These are phyloP conservation scores for Fomitopsis palustris DNA, from an alignment of 1,284 basidiomycete genomes.

Conservation along the genomic window DNA sequence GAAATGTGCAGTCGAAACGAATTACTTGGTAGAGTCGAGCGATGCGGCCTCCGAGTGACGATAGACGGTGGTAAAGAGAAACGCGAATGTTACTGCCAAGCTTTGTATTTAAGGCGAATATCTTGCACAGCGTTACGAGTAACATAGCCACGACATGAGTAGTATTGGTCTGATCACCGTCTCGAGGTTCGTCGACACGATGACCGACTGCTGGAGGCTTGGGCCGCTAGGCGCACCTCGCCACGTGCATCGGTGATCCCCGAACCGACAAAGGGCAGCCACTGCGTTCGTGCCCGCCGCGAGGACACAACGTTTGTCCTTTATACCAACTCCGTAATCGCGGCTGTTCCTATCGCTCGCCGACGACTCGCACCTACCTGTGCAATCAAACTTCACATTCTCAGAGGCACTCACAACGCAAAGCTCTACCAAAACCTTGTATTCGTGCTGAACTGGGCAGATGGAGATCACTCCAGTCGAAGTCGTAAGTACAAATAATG, in stretches of 20 bases:
- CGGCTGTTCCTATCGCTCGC: background rate
- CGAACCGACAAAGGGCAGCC: background rate
- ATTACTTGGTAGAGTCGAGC: too few relatives aligned
- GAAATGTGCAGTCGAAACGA: too few relatives aligned
- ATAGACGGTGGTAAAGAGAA: too few relatives aligned
- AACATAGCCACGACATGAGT: too few relatives aligned
- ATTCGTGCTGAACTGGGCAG: slow-evolving; percentile 13
- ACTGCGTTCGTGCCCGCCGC: background rate
- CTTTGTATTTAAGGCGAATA: too few relatives aligned
- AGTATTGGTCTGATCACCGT: too few relatives aligned
- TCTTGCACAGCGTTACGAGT: too few relatives aligned
- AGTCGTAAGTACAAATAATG: slow-evolving; percentile 23
- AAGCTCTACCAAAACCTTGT: slow-evolving; percentile 16
- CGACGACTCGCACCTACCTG: background rate
- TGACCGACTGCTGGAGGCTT: too few relatives aligned
- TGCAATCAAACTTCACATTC: background rate
- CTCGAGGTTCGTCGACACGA: too few relatives aligned
- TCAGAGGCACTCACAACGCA: background rate
- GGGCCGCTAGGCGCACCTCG: background rate
- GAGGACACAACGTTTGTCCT: background rate
- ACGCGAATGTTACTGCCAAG: too few relatives aligned
- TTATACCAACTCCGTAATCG: background rate
- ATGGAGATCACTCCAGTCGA: slow-evolving; percentile 13
- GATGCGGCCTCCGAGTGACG: too few relatives aligned
- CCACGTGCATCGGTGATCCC: background rate